phyloP scores from a whole-genome alignment of 2,329 filamentous ascomycete species.

The Dactylellina haptotyla region DNA sequence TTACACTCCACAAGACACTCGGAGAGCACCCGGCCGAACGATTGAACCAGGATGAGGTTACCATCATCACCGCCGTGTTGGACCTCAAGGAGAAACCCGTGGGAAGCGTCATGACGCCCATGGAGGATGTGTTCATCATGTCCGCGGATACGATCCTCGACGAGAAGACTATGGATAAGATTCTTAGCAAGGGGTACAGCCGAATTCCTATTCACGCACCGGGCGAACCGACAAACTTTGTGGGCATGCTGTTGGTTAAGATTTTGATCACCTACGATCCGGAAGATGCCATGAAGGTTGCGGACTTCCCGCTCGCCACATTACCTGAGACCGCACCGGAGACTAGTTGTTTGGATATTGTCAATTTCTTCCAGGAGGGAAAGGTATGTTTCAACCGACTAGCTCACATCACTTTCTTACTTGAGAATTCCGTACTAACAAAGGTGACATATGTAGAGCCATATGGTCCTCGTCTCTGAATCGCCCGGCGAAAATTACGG shows the following conservation, averaged over 20 bases:
- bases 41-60: conserved; percentile 96
- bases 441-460: conserved; percentile 62
- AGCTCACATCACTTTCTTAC: not conserved
- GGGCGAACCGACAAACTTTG: conserved; percentile 84
- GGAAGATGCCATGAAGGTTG: conserved; percentile 85
- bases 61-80: conserved; percentile 95
- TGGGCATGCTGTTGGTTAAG: conserved; percentile 98
- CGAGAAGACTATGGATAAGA: conserved; percentile 92
- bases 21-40: conserved; percentile 84
- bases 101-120: conserved; percentile 96
- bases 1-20: conserved; percentile 91
- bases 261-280: conserved; percentile 99
- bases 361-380: conserved; percentile 99
- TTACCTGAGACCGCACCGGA: conserved; percentile 93
- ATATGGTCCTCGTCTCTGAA: conserved; percentile 97
- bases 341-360: conserved; percentile 96
- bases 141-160: conserved; percentile 93
- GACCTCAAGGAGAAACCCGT: conserved; percentile 97
- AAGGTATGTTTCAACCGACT: conserved; percentile 65
- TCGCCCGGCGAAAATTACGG: conserved; percentile 89
- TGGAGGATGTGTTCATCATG: conserved; percentile 96
- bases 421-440: not conserved
- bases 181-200: conserved; percentile 92
- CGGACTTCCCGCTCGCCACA: conserved; percentile 91
- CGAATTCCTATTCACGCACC: conserved; percentile 92